Evolutionary conservation across 768 basidiomycete genomes (phyloP), one percentile per base, ranked within the genome.

Genomic region (Pleurotus giganteus): DNA sequence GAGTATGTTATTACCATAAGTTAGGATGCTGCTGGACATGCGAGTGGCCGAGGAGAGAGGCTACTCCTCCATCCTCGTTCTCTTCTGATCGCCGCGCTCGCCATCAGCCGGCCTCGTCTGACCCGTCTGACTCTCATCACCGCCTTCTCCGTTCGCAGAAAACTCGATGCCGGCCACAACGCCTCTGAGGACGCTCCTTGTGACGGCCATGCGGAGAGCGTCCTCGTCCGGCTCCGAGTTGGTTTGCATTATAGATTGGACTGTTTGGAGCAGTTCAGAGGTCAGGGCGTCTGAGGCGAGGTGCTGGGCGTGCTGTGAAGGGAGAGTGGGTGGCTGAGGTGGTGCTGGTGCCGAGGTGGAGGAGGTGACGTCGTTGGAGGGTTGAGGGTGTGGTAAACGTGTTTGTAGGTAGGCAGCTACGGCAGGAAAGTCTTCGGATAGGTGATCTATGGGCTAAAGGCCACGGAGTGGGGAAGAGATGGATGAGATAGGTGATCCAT

Each of bases 301-400:
- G 56, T 93, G 81, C 67, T 90, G 85, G 19, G 79, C 75, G 59
- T 88, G 81, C 64, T 88, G 83, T 4, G 88, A 89, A 2, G 79
- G 83, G 67, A 54, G 27, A 34, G 43, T 43, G 23, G 7, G 26
- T 3, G 34, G 29, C 21, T 54, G 29, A 9, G 60, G 36, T 23
- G 61, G 41, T 12, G 61, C 15, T 29, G 55, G 46, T 34, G 64
- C 55, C 50, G 57, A 49, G 29, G 64, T 57, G 45, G 67, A 56
- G 23, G 66, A 21, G 23, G 19, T n/a, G 39, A 41, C 39, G 31
- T 54, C 36, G 47, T 58, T 36, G 50, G 64, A 29, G 53, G 62
- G 41, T 31, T 57, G 59, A 27, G 57, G 51, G 43, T 59, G 62
- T 15, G 64, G 59, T 42, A 64, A 68, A 45, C 53, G 62, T 6